Conservation (phyloP, 116 monocot genomes). For the Phalaenopsis hybrid region DNA sequence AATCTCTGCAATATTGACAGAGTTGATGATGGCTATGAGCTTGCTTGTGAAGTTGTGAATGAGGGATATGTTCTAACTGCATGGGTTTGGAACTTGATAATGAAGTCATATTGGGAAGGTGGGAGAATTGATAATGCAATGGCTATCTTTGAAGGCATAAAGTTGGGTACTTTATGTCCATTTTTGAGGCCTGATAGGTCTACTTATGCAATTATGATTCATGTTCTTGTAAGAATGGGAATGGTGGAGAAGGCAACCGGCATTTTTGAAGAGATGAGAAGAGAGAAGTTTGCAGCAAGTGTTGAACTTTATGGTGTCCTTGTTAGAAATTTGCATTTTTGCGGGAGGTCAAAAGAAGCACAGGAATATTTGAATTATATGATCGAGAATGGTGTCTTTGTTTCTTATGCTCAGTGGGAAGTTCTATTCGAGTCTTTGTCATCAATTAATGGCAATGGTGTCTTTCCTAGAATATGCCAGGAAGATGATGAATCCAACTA, state of each 20-base stretch:
- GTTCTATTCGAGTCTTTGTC: neutral
- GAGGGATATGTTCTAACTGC: conserved; percentile 20
- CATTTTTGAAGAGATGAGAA: conserved; percentile 18
- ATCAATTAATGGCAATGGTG: neutral
- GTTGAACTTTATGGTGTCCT: conserved; percentile 13
- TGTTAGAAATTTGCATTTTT: conserved; percentile 7
- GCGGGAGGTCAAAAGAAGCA: conserved; percentile 16
- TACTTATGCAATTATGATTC: conserved; percentile 19
- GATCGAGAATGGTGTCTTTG: conserved; percentile 24
- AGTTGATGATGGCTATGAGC: conserved; percentile 13
- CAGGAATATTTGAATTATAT: conserved; percentile 13
- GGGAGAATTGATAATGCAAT: conserved; percentile 12
- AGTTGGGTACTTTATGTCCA: neutral
- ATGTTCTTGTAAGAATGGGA: conserved; percentile 11
- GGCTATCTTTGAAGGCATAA: conserved; percentile 19
- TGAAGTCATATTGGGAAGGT: conserved; percentile 13
- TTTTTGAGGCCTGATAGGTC: conserved; percentile 11
- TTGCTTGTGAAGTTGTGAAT: conserved; percentile 11
- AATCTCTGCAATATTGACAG: conserved; percentile 17
- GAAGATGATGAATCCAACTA: neutral
- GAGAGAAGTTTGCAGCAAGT: conserved; percentile 6
- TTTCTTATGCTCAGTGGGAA: conserved; percentile 26
- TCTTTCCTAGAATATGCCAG: neutral
- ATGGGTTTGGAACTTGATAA: conserved; percentile 15
- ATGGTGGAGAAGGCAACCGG: neutral